Evolutionary conservation across 371 early-diverging fungal genomes (phyloP), one percentile per base, ranked within the genome.

Genomic region (Apophysomyces trapeziformis): DNA sequence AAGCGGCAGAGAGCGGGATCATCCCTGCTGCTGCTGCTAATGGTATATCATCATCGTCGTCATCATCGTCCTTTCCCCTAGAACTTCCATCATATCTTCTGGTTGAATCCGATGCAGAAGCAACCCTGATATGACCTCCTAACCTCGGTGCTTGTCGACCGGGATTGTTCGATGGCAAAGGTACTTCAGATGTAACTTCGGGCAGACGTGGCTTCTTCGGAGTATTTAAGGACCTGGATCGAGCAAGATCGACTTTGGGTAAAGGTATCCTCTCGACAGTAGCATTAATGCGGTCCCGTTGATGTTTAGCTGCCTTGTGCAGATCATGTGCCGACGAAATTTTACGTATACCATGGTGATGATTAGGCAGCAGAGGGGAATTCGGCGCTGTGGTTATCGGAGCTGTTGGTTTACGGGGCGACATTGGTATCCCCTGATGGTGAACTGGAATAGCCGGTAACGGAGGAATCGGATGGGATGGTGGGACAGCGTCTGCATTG

Each of bases 41-140:
- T 7, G 63, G 63, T 38, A 50, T 38, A 54, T 63, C 38, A 35
- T 63, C 63, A 32, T 67, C 67, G 6, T 67, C 67, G 21, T 63
- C 63, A 36, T 54, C 54, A 37, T 63, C 61, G 44, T 45, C 26
- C 39, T 44, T 26, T 26, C 32, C 32, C 2, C 32, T 44, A 7
- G n/a, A 18, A 44, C 44, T 36, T 46, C 14, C 50, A 14, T 1
- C n/a, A 37, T 18, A 45, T 47, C n/a, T 39, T 56, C 35, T 36
- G 7, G 47, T 5, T 63, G 63, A 37, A 13, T 63, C 21, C 37
- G 63, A 35, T 35, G 63, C 54, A 21, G 54, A 8, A 18, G 63
- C 63, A 50, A 47, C 21, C 39, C 50, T 18, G 36, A 54, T 38
- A 38, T 54, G 26, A 35, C 50, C 11, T 32, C 8, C 21, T 26